These are phyloP conservation scores for Entonaema liquescens DNA, from an alignment of 495 filamentous ascomycete species.

Conservation along the genomic window DNA sequence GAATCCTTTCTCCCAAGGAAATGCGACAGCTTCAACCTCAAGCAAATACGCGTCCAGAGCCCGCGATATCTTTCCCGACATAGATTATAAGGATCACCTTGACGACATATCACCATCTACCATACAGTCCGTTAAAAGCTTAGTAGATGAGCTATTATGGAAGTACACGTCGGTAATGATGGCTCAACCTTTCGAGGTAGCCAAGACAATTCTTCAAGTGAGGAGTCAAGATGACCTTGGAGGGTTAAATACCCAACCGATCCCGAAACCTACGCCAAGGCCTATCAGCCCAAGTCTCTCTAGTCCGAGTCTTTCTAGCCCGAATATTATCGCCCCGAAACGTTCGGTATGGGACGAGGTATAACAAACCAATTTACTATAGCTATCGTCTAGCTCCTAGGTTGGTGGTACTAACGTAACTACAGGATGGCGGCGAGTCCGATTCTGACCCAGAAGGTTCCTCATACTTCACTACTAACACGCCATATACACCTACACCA, in stretches of 20 bases:
- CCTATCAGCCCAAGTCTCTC: slow-evolving; percentile 41
- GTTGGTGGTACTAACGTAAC: slow-evolving; percentile 7
- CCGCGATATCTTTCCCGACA: slow-evolving; percentile 81
- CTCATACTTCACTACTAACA: slow-evolving; percentile 82
- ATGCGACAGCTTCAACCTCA: slow-evolving; percentile 56
- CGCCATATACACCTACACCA: slow-evolving; percentile 67
- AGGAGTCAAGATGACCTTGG: slow-evolving; percentile 62
- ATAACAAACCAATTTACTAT: slow-evolving; percentile 32
- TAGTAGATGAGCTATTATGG: slow-evolving; percentile 82
- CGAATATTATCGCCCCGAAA: slow-evolving; percentile 16
- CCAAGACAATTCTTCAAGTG: slow-evolving; percentile 90
- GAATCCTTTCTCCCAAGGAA: slow-evolving; percentile 55
- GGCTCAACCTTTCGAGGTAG: slow-evolving; percentile 96
- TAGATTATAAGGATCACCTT: slow-evolving; percentile 90
- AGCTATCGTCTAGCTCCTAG: neutral
- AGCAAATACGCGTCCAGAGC: slow-evolving; percentile 74
- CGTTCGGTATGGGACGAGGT: slow-evolving; percentile 60
- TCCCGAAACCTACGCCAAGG: slow-evolving; percentile 42
- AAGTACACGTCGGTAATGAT: slow-evolving; percentile 85
- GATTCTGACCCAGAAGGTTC: slow-evolving; percentile 82
- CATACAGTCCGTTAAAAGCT: slow-evolving; percentile 72
- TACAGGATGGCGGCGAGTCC: slow-evolving; percentile 58
- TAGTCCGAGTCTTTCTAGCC: neutral
- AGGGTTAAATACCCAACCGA: slow-evolving; percentile 42
- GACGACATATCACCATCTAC: slow-evolving; percentile 77